Conservation (phyloP, 2,329 filamentous ascomycete genomes). For the Trichoderma koningiopsis region DNA sequence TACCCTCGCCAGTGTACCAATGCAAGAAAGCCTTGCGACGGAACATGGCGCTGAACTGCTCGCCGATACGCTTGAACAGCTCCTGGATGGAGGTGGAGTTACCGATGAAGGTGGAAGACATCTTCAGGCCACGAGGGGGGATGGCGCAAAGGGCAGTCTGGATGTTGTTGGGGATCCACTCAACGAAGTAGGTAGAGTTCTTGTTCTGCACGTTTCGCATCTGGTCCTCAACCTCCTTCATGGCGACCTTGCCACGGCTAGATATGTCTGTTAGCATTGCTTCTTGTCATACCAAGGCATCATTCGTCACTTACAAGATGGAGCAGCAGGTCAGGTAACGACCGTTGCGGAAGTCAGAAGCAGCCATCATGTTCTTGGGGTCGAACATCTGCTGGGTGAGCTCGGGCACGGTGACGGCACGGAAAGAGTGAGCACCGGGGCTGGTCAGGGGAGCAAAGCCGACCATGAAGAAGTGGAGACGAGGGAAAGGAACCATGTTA, state of each 20-base stretch:
- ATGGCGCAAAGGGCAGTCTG: slow-evolving; percentile 99
- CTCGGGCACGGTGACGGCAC: slow-evolving; percentile 94
- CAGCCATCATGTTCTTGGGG: slow-evolving; percentile 99
- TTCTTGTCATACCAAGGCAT: neutral
- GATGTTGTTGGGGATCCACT: slow-evolving; percentile 99
- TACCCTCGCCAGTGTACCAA: slow-evolving; percentile 99
- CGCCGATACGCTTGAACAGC: slow-evolving; percentile 99
- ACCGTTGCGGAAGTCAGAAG: slow-evolving; percentile 99
- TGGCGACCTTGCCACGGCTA: slow-evolving; percentile 97
- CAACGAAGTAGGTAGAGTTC: slow-evolving; percentile 99
- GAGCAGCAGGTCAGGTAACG: slow-evolving; percentile 99
- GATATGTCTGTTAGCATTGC: slow-evolving; percentile 25
- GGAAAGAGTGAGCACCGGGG: slow-evolving; percentile 84
- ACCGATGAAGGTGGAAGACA: slow-evolving; percentile 98
- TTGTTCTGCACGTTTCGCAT: slow-evolving; percentile 99
- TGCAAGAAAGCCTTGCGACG: slow-evolving; percentile 99
- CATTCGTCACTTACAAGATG: slow-evolving; percentile 72
- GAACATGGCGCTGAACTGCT: slow-evolving; percentile 99
- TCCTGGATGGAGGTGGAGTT: slow-evolving; percentile 99
- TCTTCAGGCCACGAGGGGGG: slow-evolving; percentile 95
- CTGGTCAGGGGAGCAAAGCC: slow-evolving; percentile 98
- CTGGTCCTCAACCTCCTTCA: slow-evolving; percentile 99
- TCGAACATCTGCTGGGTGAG: slow-evolving; percentile 99
- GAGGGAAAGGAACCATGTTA: slow-evolving; percentile 99
- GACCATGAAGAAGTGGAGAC: slow-evolving; percentile 99